Conservation (phyloP, 2,329 filamentous ascomycete species). For the Didymella pomorum region DNA sequence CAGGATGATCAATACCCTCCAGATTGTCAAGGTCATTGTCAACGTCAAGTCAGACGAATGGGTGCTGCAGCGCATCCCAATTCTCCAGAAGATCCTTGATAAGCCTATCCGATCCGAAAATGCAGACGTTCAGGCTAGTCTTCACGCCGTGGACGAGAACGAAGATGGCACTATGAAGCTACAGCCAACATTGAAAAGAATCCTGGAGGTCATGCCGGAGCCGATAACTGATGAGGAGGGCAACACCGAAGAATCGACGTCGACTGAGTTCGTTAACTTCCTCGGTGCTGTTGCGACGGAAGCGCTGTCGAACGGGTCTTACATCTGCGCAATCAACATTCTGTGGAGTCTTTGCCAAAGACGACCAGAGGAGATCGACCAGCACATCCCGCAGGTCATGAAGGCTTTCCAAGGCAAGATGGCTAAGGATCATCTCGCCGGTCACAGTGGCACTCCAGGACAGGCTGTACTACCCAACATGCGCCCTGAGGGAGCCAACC, state of each 20-base stretch:
- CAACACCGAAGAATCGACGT: conserved; percentile 75
- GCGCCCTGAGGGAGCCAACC: conserved; percentile 65
- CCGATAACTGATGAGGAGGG: conserved; percentile 87
- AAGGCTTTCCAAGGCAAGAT: conserved; percentile 92
- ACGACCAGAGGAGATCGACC: conserved; percentile 85
- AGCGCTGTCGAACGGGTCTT: conserved; percentile 79
- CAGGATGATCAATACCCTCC: conserved; percentile 90
- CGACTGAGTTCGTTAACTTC: conserved; percentile 86
- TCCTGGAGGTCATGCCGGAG: conserved; percentile 86
- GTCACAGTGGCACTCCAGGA: conserved; percentile 58
- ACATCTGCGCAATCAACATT: conserved; percentile 89
- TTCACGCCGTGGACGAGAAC: conserved; percentile 77
- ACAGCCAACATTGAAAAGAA: conserved; percentile 77
- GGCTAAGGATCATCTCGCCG: conserved; percentile 87
- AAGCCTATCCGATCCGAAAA: conserved; percentile 89
- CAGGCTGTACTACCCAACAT: conserved; percentile 41
- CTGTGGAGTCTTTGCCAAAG: conserved; percentile 89
- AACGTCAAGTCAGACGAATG: conserved; percentile 90
- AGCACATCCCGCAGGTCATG: conserved; percentile 87
- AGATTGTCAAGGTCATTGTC: conserved; percentile 88
- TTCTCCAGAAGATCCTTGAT: conserved; percentile 86
- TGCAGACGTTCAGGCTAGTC: conserved; percentile 89
- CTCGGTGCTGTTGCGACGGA: conserved; percentile 88
- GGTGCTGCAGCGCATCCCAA: conserved; percentile 79
- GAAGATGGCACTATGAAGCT: conserved; percentile 68